Evolutionary conservation across 805 yeast genomes (phyloP).

Genomic region (Priceomyces fermenticarens): DNA sequence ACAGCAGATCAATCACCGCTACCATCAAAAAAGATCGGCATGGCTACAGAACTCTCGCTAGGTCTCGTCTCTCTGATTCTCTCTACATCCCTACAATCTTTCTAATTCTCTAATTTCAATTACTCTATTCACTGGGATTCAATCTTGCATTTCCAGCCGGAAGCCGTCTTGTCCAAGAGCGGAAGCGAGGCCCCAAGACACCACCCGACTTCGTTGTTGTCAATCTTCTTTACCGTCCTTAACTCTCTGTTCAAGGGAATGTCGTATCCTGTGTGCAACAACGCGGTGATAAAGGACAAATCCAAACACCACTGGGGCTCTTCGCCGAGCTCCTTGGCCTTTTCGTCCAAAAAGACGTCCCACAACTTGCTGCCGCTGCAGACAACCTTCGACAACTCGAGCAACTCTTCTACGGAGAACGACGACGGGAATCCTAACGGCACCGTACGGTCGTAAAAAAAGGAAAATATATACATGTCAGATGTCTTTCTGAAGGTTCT

Average conservation of each 20-base stretch:
- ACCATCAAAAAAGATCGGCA: too few species aligned
- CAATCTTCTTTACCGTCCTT: constrained; percentile 87
- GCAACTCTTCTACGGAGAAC: constrained; percentile 81
- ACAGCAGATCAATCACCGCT: too few species aligned
- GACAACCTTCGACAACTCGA: constrained; percentile 76
- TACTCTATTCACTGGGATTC: constrained; percentile 8
- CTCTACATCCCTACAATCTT: background rate
- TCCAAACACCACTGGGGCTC: constrained; percentile 97
- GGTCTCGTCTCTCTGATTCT: background rate
- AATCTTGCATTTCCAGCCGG: constrained; percentile 70
- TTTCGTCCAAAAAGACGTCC: constrained; percentile 66
- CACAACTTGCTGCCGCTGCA: constrained; percentile 81
- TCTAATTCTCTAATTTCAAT: background rate
- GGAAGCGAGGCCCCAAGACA: constrained; percentile 97
- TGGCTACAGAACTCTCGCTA: too few species aligned
- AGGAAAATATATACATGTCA: constrained; percentile 89
- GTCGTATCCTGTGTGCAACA: constrained; percentile 95
- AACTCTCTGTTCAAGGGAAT: constrained; percentile 88
- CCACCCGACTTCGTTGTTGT: constrained; percentile 94
- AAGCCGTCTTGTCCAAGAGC: constrained; percentile 57
- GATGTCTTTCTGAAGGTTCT: constrained; percentile 67
- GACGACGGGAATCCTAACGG: constrained; percentile 94
- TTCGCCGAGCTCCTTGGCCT: constrained; percentile 59
- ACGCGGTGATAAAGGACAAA: constrained; percentile 81
- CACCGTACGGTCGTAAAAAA: constrained; percentile 89